These are phyloP conservation scores for Karstenula rhodostoma DNA, from an alignment of 2,329 filamentous ascomycete species.

Conservation along the genomic window DNA sequence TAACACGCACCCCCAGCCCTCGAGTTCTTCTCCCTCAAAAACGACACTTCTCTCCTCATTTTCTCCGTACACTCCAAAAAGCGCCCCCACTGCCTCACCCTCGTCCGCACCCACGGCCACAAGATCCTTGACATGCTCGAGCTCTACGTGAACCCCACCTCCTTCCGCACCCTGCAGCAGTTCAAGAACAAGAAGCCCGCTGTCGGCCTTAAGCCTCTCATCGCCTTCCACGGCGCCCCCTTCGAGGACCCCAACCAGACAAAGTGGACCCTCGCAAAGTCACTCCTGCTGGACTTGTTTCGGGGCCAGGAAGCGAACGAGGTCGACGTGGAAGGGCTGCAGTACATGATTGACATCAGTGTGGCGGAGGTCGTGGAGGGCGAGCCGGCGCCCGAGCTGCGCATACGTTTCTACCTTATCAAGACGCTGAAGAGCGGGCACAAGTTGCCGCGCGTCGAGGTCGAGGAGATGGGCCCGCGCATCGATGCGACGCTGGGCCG, in stretches of 20 bases:
- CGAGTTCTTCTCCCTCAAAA: slow-evolving; percentile 96
- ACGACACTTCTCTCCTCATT: slow-evolving; percentile 85
- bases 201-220: slow-evolving; percentile 85
- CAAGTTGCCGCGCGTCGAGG: slow-evolving; percentile 86
- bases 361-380: slow-evolving; percentile 66
- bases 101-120: slow-evolving; percentile 82
- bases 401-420: slow-evolving; percentile 84
- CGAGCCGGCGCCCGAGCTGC: slow-evolving; percentile 57
- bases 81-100: slow-evolving; percentile 86
- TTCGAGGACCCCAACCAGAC: slow-evolving; percentile 84
- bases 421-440: slow-evolving; percentile 86
- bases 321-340: slow-evolving; percentile 93
- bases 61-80: slow-evolving; percentile 92
- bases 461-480: slow-evolving; percentile 93
- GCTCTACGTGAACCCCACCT: slow-evolving; percentile 79
- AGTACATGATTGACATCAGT: slow-evolving; percentile 84
- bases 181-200: slow-evolving; percentile 73
- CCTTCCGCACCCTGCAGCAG: slow-evolving; percentile 73
- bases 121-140: slow-evolving; percentile 96
- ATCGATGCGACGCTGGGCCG: slow-evolving; percentile 92
- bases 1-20: slow-evolving; percentile 57
- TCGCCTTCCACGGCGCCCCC: slow-evolving; percentile 87
- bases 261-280: slow-evolving; percentile 86
- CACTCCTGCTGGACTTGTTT: slow-evolving; percentile 89
- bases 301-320: slow-evolving; percentile 79